Evolutionary conservation across 2,329 filamentous ascomycete species (phyloP), one percentile per base, ranked within the genome.

Genomic region (Sporothrix variecibatus): DNA sequence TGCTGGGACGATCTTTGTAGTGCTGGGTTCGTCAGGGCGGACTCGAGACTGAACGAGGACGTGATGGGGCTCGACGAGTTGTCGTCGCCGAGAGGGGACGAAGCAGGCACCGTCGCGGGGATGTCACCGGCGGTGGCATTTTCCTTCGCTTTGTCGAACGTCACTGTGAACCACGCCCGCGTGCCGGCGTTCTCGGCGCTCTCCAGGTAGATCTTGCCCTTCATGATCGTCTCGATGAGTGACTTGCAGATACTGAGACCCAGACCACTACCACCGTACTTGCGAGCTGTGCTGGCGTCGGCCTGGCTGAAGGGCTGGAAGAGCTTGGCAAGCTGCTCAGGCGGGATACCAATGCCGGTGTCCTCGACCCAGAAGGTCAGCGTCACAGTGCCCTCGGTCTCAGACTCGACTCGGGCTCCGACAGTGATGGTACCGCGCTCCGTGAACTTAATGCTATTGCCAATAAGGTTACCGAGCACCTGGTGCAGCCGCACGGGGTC

Each of bases 301-400:
- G 95, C 95, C 82, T 98, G 95, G 73, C 93, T 95, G 80, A 98
- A 98, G 0, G 95, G 95, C 78, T 94, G 89, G 87, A 98, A 98
- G 1, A 98, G 87, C 76, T 96, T 96, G 75, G 92, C 90, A 68
- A 95, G 87, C 78, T 95, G 92, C 80, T 95, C 91, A 26, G 92
- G 89, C 0, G 93, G 92, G 73, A 98, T 97, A 23, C 95, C 95
- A 75, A 98, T 97, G 40, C 95, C 95, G 0, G 94, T 97, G 80
- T 98, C 95, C 70, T 91, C 87, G 43, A 98, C 94, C 82, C 93
- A 95, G 80, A 95, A 96, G 1, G 92, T 94, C 73, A 97, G 86
- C 34, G 90, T 91, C 7, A 94, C 91, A 74, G 87, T 88, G 53
- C 93, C 89, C 17, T 88, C 86, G 11, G 90, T 91, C 80, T 97